Evolutionary conservation across 345 rosid genomes (phyloP), one percentile per base, ranked within the genome.

Genomic region (Turritis glabra): DNA sequence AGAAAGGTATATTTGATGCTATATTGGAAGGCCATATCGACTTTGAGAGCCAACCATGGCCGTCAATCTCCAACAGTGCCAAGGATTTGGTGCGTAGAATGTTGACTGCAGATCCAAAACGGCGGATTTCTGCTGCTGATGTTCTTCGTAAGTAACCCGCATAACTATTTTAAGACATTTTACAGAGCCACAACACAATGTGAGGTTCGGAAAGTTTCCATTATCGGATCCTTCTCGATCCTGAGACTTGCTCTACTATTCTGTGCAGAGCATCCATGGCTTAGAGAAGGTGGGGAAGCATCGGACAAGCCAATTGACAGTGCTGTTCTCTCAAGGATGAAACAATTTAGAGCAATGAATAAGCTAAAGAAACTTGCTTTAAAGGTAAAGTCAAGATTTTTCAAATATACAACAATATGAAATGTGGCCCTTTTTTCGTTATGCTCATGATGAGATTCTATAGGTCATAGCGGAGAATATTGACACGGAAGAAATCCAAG

Each of bases 271-370:
- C 95, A 89, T 77, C 90, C 87, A 18, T 89, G 95, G 90, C 77
- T 87, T 71, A 83, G 76, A 69, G 94, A 87, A 72, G 95, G 85
- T 38, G 94, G 95, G 70, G 83, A 75, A 51, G 93, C 97, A 70
- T 87, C 96, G 15, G 97, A 95, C 86, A 92, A 83, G 84, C 97
- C 92, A 25, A 84, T 95, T 70, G 97, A 90, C 47, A 89, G 79
- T 77, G 99, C 97, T 13, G 99, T 92, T 35, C 90, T 91, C 46
- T 85, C 90, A 23, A 87, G 97, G 78, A 86, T 95, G 99, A 95
- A 94, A 85, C 98, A 91, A 67, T 94, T 94, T 80, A 84, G 96
- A 79, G 91, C 88, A 37, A 91, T 94, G 97, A 91, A 94, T 87
- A 90, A 94, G 82, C 83, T 94, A 37, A 92, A 90, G 88, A 89